Percentiles rank a stretch among this genome's conserved stretches.
phyloP scores from a whole-genome alignment of 305 asterid genomes.

The Striga hermonthica region DNA sequence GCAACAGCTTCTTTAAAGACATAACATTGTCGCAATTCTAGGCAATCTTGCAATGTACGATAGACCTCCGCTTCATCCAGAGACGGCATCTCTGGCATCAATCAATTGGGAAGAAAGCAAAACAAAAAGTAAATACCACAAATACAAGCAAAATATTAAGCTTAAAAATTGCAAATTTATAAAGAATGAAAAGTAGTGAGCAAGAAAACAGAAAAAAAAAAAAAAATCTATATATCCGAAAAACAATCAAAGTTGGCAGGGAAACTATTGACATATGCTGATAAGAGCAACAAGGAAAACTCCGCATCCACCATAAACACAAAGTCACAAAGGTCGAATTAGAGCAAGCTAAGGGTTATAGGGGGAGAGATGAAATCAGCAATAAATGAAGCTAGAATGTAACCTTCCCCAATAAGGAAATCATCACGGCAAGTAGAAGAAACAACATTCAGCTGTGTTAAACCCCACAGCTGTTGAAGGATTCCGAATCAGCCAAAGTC shows the following conservation, averaged over 20 bases:
- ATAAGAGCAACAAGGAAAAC: too few relatives aligned
- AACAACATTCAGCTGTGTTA: too few relatives aligned
- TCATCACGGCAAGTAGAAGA: neutral
- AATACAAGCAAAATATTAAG: conserved; percentile 15
- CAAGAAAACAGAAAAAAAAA: too few relatives aligned
- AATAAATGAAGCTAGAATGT: neutral
- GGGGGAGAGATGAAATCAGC: neutral
- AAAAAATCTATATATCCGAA: too few relatives aligned
- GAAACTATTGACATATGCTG: too few relatives aligned
- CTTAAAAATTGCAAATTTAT: conserved; percentile 33
- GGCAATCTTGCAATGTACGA: conserved; percentile 58
- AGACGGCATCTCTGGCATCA: conserved; percentile 62
- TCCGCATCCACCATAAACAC: neutral
- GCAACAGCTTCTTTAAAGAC: conserved; percentile 61
- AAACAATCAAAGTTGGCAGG: too few relatives aligned
- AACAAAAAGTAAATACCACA: conserved; percentile 1
- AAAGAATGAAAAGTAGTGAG: conserved; percentile 30
- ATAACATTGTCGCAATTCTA: conserved; percentile 53
- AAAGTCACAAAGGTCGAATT: neutral
- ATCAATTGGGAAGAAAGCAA: conserved; percentile 21
- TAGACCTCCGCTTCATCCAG: conserved; percentile 67
- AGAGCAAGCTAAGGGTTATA: neutral
- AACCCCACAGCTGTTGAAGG: too few relatives aligned
- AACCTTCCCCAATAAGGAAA: neutral
- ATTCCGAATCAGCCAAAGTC: too few relatives aligned